Conservation (phyloP, 1,139 yeast species). For the Candida glucosophila region DNA sequence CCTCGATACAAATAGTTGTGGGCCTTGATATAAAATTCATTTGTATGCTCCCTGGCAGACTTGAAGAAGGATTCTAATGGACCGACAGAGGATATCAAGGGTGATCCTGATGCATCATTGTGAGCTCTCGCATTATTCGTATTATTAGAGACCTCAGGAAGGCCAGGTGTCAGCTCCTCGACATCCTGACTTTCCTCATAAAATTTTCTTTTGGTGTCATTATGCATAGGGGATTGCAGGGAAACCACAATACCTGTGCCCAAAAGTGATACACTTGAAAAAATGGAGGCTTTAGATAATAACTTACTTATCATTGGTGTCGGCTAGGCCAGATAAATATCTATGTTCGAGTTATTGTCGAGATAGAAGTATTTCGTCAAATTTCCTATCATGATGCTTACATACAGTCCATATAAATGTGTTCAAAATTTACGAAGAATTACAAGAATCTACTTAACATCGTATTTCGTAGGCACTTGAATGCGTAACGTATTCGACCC, state of each 20-base stretch:
- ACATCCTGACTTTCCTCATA: constrained; percentile 51
- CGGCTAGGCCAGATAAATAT: too few species aligned
- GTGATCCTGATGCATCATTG: constrained; percentile 45
- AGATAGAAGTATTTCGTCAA: too few species aligned
- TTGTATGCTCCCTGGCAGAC: constrained; percentile 30
- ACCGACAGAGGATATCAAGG: constrained; percentile 46
- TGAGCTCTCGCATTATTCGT: constrained; percentile 34
- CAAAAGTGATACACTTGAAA: too few species aligned
- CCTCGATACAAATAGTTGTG: constrained; percentile 21
- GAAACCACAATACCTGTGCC: not conserved
- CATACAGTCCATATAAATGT: too few species aligned
- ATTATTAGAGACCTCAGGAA: constrained; percentile 42
- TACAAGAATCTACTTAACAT: constrained; percentile 26
- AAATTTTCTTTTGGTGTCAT: constrained; percentile 39
- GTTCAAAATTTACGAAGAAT: too few species aligned
- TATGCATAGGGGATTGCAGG: constrained; percentile 7
- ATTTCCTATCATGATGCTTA: too few species aligned
- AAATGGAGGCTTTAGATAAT: too few species aligned
- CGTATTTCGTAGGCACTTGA: constrained; percentile 79
- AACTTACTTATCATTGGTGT: too few species aligned
- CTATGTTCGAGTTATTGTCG: too few species aligned
- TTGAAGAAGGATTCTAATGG: constrained; percentile 42
- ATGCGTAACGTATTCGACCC: constrained; percentile 73
- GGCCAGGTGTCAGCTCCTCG: constrained; percentile 47
- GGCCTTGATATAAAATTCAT: constrained; percentile 8